phyloP scores from a whole-genome alignment of 805 yeast species.

The Wickerhamiella kurtzmanii region DNA sequence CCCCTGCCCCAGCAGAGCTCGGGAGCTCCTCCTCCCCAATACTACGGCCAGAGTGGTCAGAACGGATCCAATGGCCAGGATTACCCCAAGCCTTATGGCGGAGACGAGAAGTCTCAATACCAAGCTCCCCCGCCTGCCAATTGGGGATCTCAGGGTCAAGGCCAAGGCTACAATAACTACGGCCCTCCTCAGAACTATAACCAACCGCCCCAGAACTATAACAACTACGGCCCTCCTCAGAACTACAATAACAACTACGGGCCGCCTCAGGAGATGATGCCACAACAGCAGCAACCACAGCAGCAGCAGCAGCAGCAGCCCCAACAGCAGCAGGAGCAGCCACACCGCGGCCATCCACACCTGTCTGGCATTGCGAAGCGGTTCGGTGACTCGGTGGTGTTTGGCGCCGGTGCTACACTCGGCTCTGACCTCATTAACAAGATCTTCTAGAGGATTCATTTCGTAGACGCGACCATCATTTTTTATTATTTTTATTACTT shows the following conservation, averaged over 20 bases:
- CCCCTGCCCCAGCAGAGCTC: conserved; percentile 1
- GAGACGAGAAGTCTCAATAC: conserved; percentile 15
- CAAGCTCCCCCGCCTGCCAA: conserved; percentile 9
- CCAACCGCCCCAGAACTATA: conserved; percentile 2
- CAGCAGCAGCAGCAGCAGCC: conserved; percentile 18
- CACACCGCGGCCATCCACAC: conserved; percentile 22
- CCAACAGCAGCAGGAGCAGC: conserved; percentile 11
- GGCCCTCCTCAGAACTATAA: conserved; percentile 15
- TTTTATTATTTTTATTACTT: neutral
- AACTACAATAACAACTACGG: conserved; percentile 14
- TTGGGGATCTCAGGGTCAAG: conserved; percentile 4
- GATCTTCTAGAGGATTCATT: conserved; percentile 4
- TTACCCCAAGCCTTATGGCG: conserved; percentile 13
- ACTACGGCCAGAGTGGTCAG: conserved; percentile 1
- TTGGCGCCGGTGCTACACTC: conserved; percentile 92
- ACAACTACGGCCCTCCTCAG: conserved; percentile 14
- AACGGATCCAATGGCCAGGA: conserved; percentile 9
- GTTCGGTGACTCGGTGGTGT: conserved; percentile 83
- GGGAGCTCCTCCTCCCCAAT: conserved; percentile 5
- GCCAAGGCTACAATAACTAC: conserved; percentile 7
- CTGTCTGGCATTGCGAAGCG: conserved; percentile 61
- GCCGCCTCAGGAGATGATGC: conserved; percentile 18
- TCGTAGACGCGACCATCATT: neutral
- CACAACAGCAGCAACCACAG: conserved; percentile 18
- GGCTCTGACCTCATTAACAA: conserved; percentile 66